Base-by-base conservation (phyloP, 108 stramenopile genomes). In the Skeletonema marinoi region DNA sequence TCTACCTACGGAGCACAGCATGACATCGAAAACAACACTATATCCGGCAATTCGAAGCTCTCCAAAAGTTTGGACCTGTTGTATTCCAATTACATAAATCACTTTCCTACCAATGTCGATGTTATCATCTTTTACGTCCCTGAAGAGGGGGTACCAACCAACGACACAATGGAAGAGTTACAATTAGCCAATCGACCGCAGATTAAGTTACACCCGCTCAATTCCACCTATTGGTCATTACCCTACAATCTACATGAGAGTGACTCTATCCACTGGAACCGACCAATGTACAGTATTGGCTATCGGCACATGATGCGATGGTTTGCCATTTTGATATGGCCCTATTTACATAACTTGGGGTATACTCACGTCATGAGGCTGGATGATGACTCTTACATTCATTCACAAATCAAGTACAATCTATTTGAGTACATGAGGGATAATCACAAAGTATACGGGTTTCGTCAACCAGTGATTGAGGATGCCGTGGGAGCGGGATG, bases 301-400 rank as follows among this genome's bases (percentile, higher is more conserved):
- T 87, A 87, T 54, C 80, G 90, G 32, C 80, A 81, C 21, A 94
- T 91, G 93, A 92, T 92, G 84, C 89, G 89, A 65, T 92, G 85
- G 81, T 94, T 82, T 82, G 89, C 88, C 0, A 86, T 92, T 59
- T 78, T 82, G 32, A 80, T 94, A 12, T 94, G 90, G 89, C 65
- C 81, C 6, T 90, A 81, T 51, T 82, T 92, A 32, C 60, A 66
- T 21, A 66, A 79, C 9, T 75, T 78, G 59, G 63, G 75, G 7
- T 94, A 94, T 56, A 66, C 81, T 17, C 90, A 88, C 58, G 82
- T 92, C 17, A 91, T 90, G 87, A 85, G 93, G 36, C 77, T 94
- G 71, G 93, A 94, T 70, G 93, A 94, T 62, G 93, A 94, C 68
- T 90, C 89, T 1, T 94, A 81, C 48, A 65, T 94, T 41, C 83